Base-by-base conservation (phyloP, 495 filamentous ascomycete genomes). In the Aspergillus baeticus region DNA sequence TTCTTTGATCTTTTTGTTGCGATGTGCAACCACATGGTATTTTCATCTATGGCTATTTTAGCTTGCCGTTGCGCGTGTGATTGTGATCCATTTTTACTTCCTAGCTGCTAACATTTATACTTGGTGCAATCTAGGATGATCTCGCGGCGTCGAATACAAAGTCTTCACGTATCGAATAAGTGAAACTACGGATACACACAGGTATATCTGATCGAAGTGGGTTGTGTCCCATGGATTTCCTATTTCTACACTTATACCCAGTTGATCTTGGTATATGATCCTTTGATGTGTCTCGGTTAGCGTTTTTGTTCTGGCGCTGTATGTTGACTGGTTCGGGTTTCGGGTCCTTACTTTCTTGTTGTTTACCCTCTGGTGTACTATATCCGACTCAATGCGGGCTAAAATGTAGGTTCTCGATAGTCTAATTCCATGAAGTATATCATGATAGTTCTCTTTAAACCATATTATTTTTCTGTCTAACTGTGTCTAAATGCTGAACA, bases 1-100 rank as follows among this genome's bases (percentile, higher is more conserved):
- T 95, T 95, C 76, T 96, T 96, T 71, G 91, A 96, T 72, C 74
- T 96, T 55, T 96, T 96, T 71, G 91, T 96, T 37, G 91, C 91
- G 5, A 82, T 96, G 74, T 91, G 88, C 71, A 96, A 96, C 69
- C 90, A 95, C 71, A 90, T 96, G 75, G 79, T 67, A 6, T 21
- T 51, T 20, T 13, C 11, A 10, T 44, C 23, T 8, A 37, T 50
- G 10, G n/a, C 10, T 57, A 22, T 41, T n/a, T n/a, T n/a, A n/a
- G n/a, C n/a, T n/a, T n/a, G n/a, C n/a, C n/a, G n/a, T n/a, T 57
- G 35, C 7, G 8, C 20, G 22, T 23, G 52, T 5, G 3, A 5
- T n/a, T 41, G 37, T 6, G 17, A 18, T 41, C n/a, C 14, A 17
- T 41, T 14, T 37, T n/a, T 14, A 22, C 29, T 49, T 13, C n/a